phyloP scores from a whole-genome alignment of 306 rosid genomes.

The Arachis stenosperma region DNA sequence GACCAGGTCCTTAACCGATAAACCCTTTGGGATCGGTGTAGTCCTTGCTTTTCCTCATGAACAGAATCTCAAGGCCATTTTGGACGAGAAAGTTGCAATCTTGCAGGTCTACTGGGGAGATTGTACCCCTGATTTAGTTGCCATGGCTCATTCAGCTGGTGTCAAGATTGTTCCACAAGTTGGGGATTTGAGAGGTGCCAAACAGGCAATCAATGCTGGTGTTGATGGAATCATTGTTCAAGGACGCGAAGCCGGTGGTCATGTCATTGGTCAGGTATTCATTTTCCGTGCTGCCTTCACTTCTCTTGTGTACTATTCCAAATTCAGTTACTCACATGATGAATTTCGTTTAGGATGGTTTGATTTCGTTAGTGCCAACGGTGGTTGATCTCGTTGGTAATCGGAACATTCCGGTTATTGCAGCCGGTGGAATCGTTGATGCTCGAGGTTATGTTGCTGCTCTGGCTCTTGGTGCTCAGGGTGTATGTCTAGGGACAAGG shows the following conservation, averaged over 20 bases:
- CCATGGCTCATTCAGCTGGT: conserved; percentile 72
- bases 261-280: conserved; percentile 80
- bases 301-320: neutral
- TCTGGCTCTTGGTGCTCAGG: conserved; percentile 88
- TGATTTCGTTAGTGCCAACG: conserved; percentile 72
- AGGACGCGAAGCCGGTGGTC: conserved; percentile 96
- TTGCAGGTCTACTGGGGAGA: conserved; percentile 87
- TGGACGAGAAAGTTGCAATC: conserved; percentile 78
- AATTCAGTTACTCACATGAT: conserved; percentile 13
- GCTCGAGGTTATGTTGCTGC: conserved; percentile 89
- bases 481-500: conserved; percentile 83
- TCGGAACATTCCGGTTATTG: conserved; percentile 68
- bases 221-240: conserved; percentile 85
- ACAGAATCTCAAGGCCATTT: conserved; percentile 68
- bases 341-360: conserved; percentile 58
- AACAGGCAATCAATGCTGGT: conserved; percentile 65
- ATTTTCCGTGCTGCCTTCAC: neutral
- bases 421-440: conserved; percentile 85
- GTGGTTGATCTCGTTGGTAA: conserved; percentile 81
- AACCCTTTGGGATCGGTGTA: conserved; percentile 81
- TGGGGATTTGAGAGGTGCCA: conserved; percentile 61
- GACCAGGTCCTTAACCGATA: conserved; percentile 70
- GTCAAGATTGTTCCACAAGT: conserved; percentile 85
- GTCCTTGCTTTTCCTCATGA: conserved; percentile 81
- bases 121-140: conserved; percentile 63